Conservation (phyloP, 345 rosid genomes). For the Streptanthus diversifolius region DNA sequence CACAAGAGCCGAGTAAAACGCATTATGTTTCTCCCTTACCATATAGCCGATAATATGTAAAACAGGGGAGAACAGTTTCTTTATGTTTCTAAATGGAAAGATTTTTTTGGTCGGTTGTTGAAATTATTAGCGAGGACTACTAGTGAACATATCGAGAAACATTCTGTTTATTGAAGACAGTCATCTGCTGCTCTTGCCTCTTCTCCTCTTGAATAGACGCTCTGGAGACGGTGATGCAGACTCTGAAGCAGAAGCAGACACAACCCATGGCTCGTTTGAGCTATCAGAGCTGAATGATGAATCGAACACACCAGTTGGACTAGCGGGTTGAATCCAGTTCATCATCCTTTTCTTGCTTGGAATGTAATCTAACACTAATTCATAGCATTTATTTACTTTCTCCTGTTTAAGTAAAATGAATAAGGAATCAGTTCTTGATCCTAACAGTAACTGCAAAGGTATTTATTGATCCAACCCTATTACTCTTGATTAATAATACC, state of each 20-base stretch:
- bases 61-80: conserved; percentile 10
- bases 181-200: conserved; percentile 70
- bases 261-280: conserved; percentile 66
- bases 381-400: conserved; percentile 58
- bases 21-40: conserved; percentile 10
- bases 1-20: conserved; percentile 12
- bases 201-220: conserved; percentile 60
- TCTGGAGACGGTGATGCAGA: conserved; percentile 43
- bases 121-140: conserved; percentile 56
- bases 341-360: conserved; percentile 53
- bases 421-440: conserved; percentile 23
- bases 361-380: conserved; percentile 51
- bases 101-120: conserved; percentile 2
- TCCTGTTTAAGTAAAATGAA: conserved; percentile 42
- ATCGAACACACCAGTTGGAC: conserved; percentile 65
- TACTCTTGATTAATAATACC: background rate
- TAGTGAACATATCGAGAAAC: conserved; percentile 40
- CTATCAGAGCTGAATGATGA: conserved; percentile 64
- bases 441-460: background rate
- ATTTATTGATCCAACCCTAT: background rate
- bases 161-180: conserved; percentile 55
- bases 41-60: conserved; percentile 12
- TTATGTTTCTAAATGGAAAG: conserved; percentile 1
- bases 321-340: conserved; percentile 42
- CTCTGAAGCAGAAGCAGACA: conserved; percentile 20